These are phyloP conservation scores for Clitoria ternatea DNA, from an alignment of 306 rosid species.

Conservation along the genomic window DNA sequence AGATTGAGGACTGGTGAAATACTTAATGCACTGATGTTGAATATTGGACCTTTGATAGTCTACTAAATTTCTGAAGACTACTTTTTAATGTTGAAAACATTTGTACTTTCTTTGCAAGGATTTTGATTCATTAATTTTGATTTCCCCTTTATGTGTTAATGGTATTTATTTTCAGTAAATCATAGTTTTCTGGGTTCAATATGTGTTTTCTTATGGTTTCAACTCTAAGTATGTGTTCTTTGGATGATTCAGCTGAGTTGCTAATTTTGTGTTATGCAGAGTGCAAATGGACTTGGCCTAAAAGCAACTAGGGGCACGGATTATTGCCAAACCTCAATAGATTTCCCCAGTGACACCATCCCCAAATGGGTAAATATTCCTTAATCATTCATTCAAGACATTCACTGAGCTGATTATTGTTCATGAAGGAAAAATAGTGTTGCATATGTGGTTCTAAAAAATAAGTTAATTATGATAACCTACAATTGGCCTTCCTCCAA, in stretches of 20 bases:
- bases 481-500: not conserved
- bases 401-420: not conserved
- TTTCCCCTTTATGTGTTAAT: not conserved
- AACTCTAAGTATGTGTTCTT: not conserved
- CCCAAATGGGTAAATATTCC: conserved; percentile 83
- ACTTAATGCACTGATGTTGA: not conserved
- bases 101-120: not conserved
- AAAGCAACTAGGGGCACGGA: conserved; percentile 49
- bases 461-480: conserved; percentile 13
- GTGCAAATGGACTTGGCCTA: conserved; percentile 86
- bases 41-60: not conserved
- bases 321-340: conserved; percentile 66
- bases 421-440: not conserved
- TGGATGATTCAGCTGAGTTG: not conserved
- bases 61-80: not conserved
- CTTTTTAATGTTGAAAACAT: not conserved
- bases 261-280: conserved; percentile 44
- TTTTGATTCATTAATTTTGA: not conserved
- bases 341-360: conserved; percentile 71
- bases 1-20: not conserved
- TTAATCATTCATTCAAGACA: too few relatives aligned
- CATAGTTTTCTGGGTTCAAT: not conserved
- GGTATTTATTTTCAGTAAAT: not conserved
- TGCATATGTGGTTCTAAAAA: conserved; percentile 2
- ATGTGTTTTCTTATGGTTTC: not conserved